A percentile compares a stretch with the other conserved stretches of the same genome.
Conservation (phyloP, 257 asterid species). For the Jacaranda copaia region DNA sequence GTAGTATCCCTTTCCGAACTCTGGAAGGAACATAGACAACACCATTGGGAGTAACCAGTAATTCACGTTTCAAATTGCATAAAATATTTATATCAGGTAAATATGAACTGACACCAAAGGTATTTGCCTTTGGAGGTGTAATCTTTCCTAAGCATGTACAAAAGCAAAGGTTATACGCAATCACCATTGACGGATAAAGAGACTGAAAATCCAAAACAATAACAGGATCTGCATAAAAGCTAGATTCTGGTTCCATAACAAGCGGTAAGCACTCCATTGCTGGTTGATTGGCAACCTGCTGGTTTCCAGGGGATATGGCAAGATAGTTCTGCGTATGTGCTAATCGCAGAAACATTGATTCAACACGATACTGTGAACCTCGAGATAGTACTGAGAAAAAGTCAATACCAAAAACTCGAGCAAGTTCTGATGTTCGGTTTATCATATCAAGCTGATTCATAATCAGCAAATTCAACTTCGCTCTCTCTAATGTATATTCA, state of each 20-base stretch:
- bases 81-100: slow-evolving; percentile 60
- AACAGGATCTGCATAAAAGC: slow-evolving; percentile 90
- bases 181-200: slow-evolving; percentile 97
- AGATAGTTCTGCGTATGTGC: slow-evolving; percentile 93
- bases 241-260: slow-evolving; percentile 99
- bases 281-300: slow-evolving; percentile 93
- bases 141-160: slow-evolving; percentile 94
- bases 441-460: slow-evolving; percentile 90
- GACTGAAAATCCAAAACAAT: slow-evolving; percentile 96
- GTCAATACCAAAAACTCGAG: slow-evolving; percentile 96
- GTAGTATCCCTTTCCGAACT: slow-evolving; percentile 82
- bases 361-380: slow-evolving; percentile 98
- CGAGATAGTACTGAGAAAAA: slow-evolving; percentile 94
- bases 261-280: slow-evolving; percentile 99
- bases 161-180: slow-evolving; percentile 92
- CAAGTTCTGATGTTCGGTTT: slow-evolving; percentile 97
- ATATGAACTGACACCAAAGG: slow-evolving; percentile 88
- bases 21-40: slow-evolving; percentile 85
- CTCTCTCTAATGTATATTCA: slow-evolving; percentile 70
- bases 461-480: slow-evolving; percentile 82
- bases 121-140: slow-evolving; percentile 51
- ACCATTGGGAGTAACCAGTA: slow-evolving; percentile 87
- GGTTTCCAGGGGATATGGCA: slow-evolving; percentile 93
- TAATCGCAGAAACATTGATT: slow-evolving; percentile 90
- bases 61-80: slow-evolving; percentile 57